These are phyloP conservation scores for Thielaviopsis euricoi DNA, from an alignment of 2,329 filamentous ascomycete genomes.

Conservation along the genomic window DNA sequence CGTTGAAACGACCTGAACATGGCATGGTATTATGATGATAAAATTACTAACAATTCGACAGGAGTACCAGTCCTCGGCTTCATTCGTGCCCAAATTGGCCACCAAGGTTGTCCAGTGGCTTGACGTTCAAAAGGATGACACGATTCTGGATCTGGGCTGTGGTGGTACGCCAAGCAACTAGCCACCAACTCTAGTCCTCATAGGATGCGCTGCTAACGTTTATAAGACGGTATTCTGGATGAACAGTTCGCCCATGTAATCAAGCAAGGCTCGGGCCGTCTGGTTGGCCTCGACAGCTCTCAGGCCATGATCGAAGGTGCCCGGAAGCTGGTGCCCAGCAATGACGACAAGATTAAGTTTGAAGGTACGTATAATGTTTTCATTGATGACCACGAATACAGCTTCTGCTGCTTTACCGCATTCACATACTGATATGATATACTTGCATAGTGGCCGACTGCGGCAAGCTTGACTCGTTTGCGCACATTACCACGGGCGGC, in stretches of 20 bases:
- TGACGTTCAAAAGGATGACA: constrained; percentile 38
- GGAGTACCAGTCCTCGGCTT: constrained; percentile 44
- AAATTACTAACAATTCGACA: constrained; percentile 15
- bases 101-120: constrained; percentile 42
- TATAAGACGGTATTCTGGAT: constrained; percentile 40
- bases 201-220: constrained; percentile 2
- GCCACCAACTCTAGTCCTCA: too few relatives aligned
- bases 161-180: constrained; percentile 38
- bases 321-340: constrained; percentile 21
- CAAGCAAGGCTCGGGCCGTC: constrained; percentile 26
- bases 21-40: not conserved
- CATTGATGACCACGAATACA: not conserved
- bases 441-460: constrained; percentile 5
- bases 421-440: not conserved
- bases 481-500: constrained; percentile 11
- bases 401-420: not conserved
- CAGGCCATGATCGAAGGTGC: constrained; percentile 40
- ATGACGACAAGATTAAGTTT: constrained; percentile 25
- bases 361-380: constrained; percentile 20
- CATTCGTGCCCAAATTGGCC: constrained; percentile 47
- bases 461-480: not conserved
- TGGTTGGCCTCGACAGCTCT: constrained; percentile 44
- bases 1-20: too few relatives aligned
- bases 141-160: constrained; percentile 46
- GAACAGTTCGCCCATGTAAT: constrained; percentile 33